These are phyloP conservation scores for Nemania sp. DNA, from an alignment of 2,329 filamentous ascomycete genomes.

Conservation along the genomic window DNA sequence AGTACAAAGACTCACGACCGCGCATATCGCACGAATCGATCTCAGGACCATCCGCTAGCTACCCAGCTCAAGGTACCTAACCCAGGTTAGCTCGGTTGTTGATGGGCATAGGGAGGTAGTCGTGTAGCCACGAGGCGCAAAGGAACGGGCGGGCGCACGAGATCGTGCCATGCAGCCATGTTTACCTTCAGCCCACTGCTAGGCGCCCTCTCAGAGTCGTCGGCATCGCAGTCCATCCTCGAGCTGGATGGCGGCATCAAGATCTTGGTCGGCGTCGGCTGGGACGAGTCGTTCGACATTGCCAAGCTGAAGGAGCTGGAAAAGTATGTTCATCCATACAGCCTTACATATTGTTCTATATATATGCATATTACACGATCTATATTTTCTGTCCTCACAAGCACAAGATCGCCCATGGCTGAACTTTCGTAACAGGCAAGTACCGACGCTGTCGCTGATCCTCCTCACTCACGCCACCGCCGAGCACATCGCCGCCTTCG, in stretches of 20 bases:
- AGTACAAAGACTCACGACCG: too few species aligned
- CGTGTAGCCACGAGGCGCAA: slow-evolving; percentile 14
- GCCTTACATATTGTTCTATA: too few species aligned
- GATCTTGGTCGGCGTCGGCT: slow-evolving; percentile 90
- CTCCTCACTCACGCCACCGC: slow-evolving; percentile 93
- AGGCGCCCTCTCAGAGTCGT: slow-evolving; percentile 84
- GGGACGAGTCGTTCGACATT: slow-evolving; percentile 89
- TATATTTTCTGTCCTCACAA: too few species aligned
- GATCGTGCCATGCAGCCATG: slow-evolving; percentile 59
- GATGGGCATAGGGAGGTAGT: too few species aligned
- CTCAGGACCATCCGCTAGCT: too few species aligned
- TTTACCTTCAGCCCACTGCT: slow-evolving; percentile 94
- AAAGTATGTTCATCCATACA: slow-evolving; percentile 67
- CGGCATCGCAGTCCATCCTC: slow-evolving; percentile 90
- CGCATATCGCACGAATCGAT: too few species aligned
- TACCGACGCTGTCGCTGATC: slow-evolving; percentile 88
- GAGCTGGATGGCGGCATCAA: slow-evolving; percentile 98
- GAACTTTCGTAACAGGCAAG: slow-evolving; percentile 65
- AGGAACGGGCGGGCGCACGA: slow-evolving; percentile 7
- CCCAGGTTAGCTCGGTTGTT: too few species aligned
- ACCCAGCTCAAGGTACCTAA: too few species aligned
- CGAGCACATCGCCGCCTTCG: slow-evolving; percentile 88
- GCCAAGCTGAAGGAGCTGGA: slow-evolving; percentile 84
- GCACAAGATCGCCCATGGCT: too few species aligned
- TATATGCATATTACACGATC: too few species aligned